Evolutionary conservation across 495 filamentous ascomycete genomes (phyloP).

Genomic region (Aspergillus taichungensis): DNA sequence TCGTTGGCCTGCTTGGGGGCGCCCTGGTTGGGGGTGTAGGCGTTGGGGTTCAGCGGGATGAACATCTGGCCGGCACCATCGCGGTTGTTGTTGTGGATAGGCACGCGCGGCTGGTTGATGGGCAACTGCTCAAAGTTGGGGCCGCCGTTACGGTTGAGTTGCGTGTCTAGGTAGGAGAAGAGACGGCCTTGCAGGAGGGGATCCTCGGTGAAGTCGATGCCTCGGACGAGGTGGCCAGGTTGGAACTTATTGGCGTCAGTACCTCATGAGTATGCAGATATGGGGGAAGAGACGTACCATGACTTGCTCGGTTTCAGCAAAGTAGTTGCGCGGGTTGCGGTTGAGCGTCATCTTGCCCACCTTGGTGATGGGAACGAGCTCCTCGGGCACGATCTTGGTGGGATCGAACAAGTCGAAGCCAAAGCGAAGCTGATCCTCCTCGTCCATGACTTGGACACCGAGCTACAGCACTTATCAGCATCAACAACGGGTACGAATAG

Average conservation of each 20-base stretch:
- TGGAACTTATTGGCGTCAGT: constrained; percentile 49
- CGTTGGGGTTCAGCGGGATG: constrained; percentile 40
- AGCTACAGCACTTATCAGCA: constrained; percentile 25
- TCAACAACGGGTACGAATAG: background rate
- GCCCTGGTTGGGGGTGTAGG: constrained; percentile 57
- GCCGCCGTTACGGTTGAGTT: constrained; percentile 60
- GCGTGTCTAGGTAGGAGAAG: constrained; percentile 70
- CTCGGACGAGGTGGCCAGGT: constrained; percentile 53
- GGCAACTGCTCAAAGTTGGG: constrained; percentile 73
- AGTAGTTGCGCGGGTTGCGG: constrained; percentile 67
- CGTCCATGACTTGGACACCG: constrained; percentile 66
- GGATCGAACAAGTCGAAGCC: constrained; percentile 68
- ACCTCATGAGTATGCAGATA: constrained; percentile 2
- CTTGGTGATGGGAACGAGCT: constrained; percentile 55
- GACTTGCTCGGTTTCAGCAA: constrained; percentile 68
- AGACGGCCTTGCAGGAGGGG: constrained; percentile 66
- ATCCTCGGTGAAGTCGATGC: constrained; percentile 66
- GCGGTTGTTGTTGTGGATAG: constrained; percentile 67
- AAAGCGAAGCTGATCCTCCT: constrained; percentile 53
- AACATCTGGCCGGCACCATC: constrained; percentile 40
- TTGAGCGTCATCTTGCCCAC: constrained; percentile 62
- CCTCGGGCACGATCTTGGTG: constrained; percentile 69
- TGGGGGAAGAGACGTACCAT: constrained; percentile 37
- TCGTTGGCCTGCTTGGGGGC: constrained; percentile 63
- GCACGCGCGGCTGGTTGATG: constrained; percentile 56